Conservation (phyloP, 352 stramenopile species). For the Pythium myriotylum region DNA sequence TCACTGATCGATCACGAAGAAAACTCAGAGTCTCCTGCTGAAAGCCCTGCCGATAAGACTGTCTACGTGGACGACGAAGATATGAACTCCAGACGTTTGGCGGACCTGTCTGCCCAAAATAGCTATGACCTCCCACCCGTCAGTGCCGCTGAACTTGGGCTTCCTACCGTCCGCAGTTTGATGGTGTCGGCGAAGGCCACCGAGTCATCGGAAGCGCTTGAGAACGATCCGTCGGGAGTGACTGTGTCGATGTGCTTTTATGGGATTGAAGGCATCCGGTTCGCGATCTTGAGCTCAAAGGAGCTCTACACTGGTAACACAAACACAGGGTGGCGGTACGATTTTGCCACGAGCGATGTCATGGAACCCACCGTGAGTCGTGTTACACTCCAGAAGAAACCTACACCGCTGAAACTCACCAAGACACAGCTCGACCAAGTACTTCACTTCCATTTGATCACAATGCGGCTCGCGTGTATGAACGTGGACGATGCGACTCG, state of each 20-base stretch:
- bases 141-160: conserved; percentile 70
- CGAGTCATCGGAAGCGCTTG: background rate
- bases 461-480: conserved; percentile 83
- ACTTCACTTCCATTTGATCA: conserved; percentile 77
- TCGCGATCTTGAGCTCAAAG: conserved; percentile 77
- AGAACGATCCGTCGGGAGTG: conserved; percentile 9
- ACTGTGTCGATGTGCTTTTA: conserved; percentile 82
- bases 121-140: conserved; percentile 84
- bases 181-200: conserved; percentile 2
- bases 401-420: conserved; percentile 45
- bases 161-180: conserved; percentile 65
- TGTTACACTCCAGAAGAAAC: conserved; percentile 59
- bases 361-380: conserved; percentile 65
- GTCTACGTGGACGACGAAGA: conserved; percentile 25
- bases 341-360: conserved; percentile 79
- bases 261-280: conserved; percentile 59
- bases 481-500: conserved; percentile 69
- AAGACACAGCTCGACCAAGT: conserved; percentile 60
- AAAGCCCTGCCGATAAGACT: conserved; percentile 1
- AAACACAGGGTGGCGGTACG: conserved; percentile 78
- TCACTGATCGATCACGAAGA: conserved; percentile 70
- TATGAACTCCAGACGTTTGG: conserved; percentile 20
- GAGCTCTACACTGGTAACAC: conserved; percentile 83
- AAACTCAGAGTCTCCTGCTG: conserved; percentile 9
- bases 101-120: conserved; percentile 77